phyloP scores from a whole-genome alignment of 371 early-diverging fungal species.

The Choanephora cucurbitarum region DNA sequence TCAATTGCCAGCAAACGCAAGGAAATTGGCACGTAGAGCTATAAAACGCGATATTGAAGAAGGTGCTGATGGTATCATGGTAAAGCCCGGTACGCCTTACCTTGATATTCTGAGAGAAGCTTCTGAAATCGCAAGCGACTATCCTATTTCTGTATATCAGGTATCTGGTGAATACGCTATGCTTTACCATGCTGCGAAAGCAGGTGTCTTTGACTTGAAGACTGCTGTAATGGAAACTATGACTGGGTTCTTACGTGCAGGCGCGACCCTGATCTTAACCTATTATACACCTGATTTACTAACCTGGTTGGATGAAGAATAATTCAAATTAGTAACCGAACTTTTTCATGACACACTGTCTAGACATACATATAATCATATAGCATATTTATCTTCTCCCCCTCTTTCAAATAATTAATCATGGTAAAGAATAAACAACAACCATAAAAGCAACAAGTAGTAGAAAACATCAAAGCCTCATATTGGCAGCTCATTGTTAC shows the following conservation, averaged over 20 bases:
- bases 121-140: conserved; percentile 67
- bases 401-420: too few relatives aligned
- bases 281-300: conserved; percentile 93
- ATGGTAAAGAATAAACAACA: too few relatives aligned
- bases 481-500: too few relatives aligned
- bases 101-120: conserved; percentile 94
- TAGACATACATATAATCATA: too few relatives aligned
- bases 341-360: too few relatives aligned
- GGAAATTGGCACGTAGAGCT: conserved; percentile 90
- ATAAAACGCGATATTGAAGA: conserved; percentile 86
- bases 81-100: conserved; percentile 96
- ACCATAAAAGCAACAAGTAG: too few relatives aligned
- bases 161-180: conserved; percentile 96
- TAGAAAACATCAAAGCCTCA: too few relatives aligned
- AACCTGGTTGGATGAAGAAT: conserved; percentile 79
- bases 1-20: conserved; percentile 89
- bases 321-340: not conserved
- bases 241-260: conserved; percentile 85
- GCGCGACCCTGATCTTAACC: conserved; percentile 89
- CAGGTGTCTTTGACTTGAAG: conserved; percentile 86
- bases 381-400: too few relatives aligned
- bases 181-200: conserved; percentile 87
- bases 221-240: conserved; percentile 86
- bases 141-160: conserved; percentile 87
- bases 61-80: conserved; percentile 96